Percentiles rank a stretch among this genome's conserved stretches.
phyloP scores from a whole-genome alignment of 2,329 filamentous ascomycete species.

The Ceratocystis cacaofunesta region DNA sequence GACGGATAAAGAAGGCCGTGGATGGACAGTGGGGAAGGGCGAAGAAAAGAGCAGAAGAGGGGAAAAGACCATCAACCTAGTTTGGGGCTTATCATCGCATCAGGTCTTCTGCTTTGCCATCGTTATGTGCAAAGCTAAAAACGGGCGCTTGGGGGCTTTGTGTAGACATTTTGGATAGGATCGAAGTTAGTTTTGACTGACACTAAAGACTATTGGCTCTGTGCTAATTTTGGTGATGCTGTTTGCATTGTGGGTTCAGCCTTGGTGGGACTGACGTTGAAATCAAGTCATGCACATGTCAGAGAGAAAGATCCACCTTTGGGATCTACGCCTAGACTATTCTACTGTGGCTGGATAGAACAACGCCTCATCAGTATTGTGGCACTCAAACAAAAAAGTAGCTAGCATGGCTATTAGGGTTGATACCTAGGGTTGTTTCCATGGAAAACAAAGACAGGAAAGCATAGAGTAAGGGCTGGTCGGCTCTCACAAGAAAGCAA shows the following conservation, averaged over 20 bases:
- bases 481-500: not conserved
- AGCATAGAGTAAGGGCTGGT: not conserved
- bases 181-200: not conserved
- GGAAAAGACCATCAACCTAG: no score
- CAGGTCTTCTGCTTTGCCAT: no score
- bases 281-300: not conserved
- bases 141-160: not conserved
- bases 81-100: no score
- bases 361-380: no score
- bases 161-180: not conserved
- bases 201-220: not conserved
- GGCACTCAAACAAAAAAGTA: no score
- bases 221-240: not conserved
- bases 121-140: no score
- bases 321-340: not conserved
- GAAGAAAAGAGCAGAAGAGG: not conserved
- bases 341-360: no score
- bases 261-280: constrained; percentile 4
- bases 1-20: not conserved
- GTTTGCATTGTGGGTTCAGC: not conserved
- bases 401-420: no score
- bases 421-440: no score
- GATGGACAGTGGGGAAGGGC: not conserved
- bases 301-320: not conserved
- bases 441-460: not conserved